These are phyloP conservation scores for Rhodotorula graminis DNA, from an alignment of 768 basidiomycete species.

Conservation along the genomic window DNA sequence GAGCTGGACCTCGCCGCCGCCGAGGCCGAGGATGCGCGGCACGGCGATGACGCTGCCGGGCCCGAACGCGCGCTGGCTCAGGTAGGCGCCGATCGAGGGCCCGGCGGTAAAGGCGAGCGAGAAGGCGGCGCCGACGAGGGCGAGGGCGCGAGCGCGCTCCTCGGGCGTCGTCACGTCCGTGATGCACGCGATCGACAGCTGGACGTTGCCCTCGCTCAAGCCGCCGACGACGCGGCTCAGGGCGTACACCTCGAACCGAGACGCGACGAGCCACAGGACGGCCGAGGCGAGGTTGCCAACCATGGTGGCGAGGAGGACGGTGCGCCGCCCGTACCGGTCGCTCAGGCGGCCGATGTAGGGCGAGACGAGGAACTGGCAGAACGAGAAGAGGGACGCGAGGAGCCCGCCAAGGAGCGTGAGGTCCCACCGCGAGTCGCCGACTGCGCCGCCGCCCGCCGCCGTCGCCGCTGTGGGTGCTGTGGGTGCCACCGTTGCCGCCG, in stretches of 20 bases:
- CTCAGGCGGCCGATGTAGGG: constrained; percentile 76
- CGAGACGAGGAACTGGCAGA: constrained; percentile 74
- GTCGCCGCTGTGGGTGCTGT: too few species aligned
- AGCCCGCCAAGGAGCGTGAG: constrained; percentile 89
- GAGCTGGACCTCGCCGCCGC: constrained; percentile 46
- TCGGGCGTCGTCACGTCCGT: constrained; percentile 75
- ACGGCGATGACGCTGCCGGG: background rate
- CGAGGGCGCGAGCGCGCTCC: constrained; percentile 76
- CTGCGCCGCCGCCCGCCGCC: background rate
- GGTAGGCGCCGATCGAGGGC: constrained; percentile 92
- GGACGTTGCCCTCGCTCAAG: constrained; percentile 93
- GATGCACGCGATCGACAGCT: constrained; percentile 88
- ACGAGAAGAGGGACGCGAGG: constrained; percentile 92
- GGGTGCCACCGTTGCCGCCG: too few species aligned
- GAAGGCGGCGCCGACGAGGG: constrained; percentile 92
- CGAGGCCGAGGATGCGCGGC: too few species aligned
- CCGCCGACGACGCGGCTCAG: constrained; percentile 85
- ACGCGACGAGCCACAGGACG: constrained; percentile 57
- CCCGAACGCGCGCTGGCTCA: constrained; percentile 61
- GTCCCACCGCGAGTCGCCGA: constrained; percentile 58
- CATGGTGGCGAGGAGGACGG: constrained; percentile 78
- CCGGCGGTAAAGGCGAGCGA: constrained; percentile 83
- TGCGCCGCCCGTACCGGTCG: constrained; percentile 84
- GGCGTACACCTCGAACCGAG: constrained; percentile 32
- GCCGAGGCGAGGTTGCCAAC: constrained; percentile 81